These are phyloP conservation scores for Glebionis coronaria DNA, from an alignment of 129 eudicot species.

Conservation along the genomic window DNA sequence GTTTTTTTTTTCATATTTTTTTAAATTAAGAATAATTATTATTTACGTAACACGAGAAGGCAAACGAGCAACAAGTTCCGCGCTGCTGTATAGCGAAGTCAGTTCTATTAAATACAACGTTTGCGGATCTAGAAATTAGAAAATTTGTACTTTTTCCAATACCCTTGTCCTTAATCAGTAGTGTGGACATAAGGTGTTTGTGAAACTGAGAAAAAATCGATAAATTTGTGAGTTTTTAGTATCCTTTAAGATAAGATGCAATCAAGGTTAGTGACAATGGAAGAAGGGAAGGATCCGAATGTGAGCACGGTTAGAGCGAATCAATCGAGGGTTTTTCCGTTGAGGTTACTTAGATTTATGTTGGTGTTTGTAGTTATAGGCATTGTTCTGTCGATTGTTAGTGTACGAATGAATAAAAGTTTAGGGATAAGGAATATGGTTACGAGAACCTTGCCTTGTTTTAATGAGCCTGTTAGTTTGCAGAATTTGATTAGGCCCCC, in stretches of 20 bases:
- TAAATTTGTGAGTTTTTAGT: background rate
- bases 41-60: no score
- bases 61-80: no score
- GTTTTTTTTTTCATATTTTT: no score
- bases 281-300: conserved; percentile 56
- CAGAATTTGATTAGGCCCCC: conserved; percentile 59
- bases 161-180: no score
- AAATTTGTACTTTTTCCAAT: no score
- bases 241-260: conserved; percentile 27
- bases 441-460: conserved; percentile 43
- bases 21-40: no score
- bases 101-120: no score
- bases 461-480: conserved; percentile 43
- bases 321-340: conserved; percentile 47
- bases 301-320: conserved; percentile 15
- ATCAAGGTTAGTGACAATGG: conserved; percentile 52
- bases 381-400: conserved; percentile 45
- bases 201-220: conserved; percentile 13
- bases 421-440: conserved; percentile 34
- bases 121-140: no score
- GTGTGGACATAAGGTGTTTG: no score
- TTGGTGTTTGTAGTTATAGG: conserved; percentile 53
- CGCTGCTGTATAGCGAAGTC: no score
- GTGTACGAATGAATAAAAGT: conserved; percentile 46
- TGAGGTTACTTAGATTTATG: conserved; percentile 53